Percentiles rank a stretch among this genome's conserved stretches.
phyloP scores from a whole-genome alignment of 2,329 filamentous ascomycete genomes.

The Colletotrichum horii region DNA sequence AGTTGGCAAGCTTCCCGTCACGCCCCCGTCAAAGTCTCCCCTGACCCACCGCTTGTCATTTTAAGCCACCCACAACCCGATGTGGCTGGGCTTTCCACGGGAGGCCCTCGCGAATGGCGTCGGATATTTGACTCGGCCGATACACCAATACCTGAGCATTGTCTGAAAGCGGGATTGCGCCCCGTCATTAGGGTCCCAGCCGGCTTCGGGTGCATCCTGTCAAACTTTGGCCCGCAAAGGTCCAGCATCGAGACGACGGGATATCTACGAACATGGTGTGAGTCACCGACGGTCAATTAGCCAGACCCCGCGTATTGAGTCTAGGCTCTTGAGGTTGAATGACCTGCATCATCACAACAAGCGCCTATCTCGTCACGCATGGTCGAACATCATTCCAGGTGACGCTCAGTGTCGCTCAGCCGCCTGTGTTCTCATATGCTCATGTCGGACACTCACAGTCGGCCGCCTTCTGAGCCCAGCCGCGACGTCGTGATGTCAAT shows the following conservation, averaged over 20 bases:
- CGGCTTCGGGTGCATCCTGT: not conserved
- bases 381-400: not conserved
- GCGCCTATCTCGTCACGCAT: not conserved
- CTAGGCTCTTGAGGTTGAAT: not conserved
- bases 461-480: not conserved
- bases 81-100: not conserved
- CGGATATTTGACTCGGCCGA: not conserved
- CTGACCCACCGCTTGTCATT: conserved; percentile 5
- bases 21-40: not conserved
- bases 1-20: not conserved
- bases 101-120: not conserved
- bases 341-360: not conserved
- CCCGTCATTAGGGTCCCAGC: not conserved
- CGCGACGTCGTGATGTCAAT: not conserved
- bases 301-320: not conserved
- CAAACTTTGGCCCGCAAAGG: not conserved
- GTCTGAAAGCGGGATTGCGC: not conserved
- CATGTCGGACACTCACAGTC: not conserved
- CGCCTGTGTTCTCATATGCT: not conserved
- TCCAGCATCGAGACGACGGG: not conserved
- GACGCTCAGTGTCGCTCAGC: not conserved
- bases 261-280: not conserved
- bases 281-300: not conserved
- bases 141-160: not conserved
- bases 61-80: not conserved